A percentile compares a stretch with the other conserved stretches of the same genome.
phyloP scores from a whole-genome alignment of 176 grass and related monocot genomes.

The Metroxylon sagu region DNA sequence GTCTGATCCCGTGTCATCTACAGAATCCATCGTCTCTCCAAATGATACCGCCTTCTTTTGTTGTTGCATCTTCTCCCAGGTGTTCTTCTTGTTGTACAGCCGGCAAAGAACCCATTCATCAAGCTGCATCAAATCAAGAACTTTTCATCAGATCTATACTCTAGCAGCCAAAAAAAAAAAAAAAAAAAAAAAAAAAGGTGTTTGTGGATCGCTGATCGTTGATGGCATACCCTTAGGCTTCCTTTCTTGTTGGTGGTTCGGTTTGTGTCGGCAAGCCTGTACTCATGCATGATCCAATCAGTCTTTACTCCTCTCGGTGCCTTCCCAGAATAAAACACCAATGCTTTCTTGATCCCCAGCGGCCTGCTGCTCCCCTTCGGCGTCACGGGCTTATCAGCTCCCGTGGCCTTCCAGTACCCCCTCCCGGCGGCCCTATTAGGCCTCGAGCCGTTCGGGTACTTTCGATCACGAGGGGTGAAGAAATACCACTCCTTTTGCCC shows the following conservation, averaged over 20 bases:
- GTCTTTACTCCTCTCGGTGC: constrained; percentile 59
- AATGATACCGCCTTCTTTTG: constrained; percentile 18
- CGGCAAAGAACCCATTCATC: constrained; percentile 74
- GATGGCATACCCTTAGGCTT: constrained; percentile 34
- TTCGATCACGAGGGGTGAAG: constrained; percentile 69
- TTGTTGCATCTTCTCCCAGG: constrained; percentile 51
- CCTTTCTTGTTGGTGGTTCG: constrained; percentile 40
- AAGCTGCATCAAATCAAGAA: constrained; percentile 17
- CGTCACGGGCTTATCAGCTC: constrained; percentile 52
- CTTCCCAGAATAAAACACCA: constrained; percentile 75
- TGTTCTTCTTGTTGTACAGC: constrained; percentile 83
- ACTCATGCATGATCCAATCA: constrained; percentile 91
- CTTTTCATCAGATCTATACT: neutral
- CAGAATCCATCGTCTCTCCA: constrained; percentile 26
- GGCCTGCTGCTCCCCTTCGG: constrained; percentile 22
- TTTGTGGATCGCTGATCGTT: too few species aligned
- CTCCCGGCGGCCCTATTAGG: constrained; percentile 57
- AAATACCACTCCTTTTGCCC: constrained; percentile 71
- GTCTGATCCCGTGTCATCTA: constrained; percentile 38
- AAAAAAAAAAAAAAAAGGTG: neutral
- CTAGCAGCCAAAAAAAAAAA: neutral
- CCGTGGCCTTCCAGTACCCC: constrained; percentile 80
- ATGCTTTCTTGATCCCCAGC: constrained; percentile 57
- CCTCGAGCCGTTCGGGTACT: constrained; percentile 67
- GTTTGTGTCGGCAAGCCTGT: constrained; percentile 43